Percentiles rank a stretch among this genome's conserved stretches.
Evolutionary conservation across 1,284 basidiomycete genomes (phyloP).

Genomic region (Anthracocystis panici-leucophaei): DNA sequence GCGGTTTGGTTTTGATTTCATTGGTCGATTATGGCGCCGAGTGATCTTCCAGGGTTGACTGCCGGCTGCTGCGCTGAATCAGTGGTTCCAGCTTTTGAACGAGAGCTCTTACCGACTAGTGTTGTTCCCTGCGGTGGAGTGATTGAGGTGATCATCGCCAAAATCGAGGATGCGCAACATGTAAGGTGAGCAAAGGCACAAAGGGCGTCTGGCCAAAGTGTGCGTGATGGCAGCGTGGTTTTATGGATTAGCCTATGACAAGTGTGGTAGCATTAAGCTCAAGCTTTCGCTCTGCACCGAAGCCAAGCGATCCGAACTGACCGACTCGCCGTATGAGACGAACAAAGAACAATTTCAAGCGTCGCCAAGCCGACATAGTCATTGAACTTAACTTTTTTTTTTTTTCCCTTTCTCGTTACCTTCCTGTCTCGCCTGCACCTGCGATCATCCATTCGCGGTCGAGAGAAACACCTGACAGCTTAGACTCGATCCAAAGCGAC

Average conservation of each 20-base stretch:
- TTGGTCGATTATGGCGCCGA: slow-evolving; percentile 19
- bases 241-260: not conserved
- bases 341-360: not conserved
- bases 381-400: not conserved
- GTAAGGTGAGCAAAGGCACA: not conserved
- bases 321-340: not conserved
- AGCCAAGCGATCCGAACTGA: not conserved
- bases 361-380: slow-evolving; percentile 6
- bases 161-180: not conserved
- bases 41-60: not conserved
- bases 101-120: too few relatives aligned
- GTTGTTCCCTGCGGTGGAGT: too few relatives aligned
- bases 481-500: not conserved
- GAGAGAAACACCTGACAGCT: not conserved
- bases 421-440: not conserved
- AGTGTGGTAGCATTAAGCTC: not conserved
- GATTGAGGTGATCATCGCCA: too few relatives aligned
- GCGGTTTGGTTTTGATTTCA: slow-evolving; percentile 11
- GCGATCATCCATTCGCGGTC: too few relatives aligned
- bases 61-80: not conserved
- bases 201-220: not conserved
- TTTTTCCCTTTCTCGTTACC: not conserved
- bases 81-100: not conserved
- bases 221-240: not conserved
- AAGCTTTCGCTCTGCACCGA: not conserved